Evolutionary conservation across 2,329 filamentous ascomycete species (phyloP).

Genomic region (Penicillium hesseltinei): DNA sequence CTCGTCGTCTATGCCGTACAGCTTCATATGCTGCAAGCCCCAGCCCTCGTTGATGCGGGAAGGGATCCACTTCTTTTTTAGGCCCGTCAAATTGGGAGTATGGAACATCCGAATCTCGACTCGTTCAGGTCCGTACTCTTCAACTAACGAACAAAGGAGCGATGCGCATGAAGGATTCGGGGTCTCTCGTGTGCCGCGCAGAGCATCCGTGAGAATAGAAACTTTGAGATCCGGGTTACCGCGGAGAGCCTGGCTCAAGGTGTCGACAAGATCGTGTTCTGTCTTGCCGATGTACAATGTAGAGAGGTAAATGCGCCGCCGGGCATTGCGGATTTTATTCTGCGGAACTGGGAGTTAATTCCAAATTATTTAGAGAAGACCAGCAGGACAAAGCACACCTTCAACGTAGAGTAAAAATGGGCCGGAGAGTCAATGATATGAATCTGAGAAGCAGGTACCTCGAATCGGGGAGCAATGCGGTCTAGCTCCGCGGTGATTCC

Average conservation of each 20-base stretch:
- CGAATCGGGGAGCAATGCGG: conserved; percentile 84
- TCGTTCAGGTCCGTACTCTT: conserved; percentile 76
- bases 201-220: conserved; percentile 85
- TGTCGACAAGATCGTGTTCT: conserved; percentile 82
- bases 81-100: conserved; percentile 87
- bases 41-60: conserved; percentile 95
- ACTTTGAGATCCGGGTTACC: conserved; percentile 73
- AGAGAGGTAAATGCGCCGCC: conserved; percentile 82
- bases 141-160: conserved; percentile 76
- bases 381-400: conserved; percentile 54
- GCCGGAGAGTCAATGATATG: conserved; percentile 73
- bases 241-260: conserved; percentile 70
- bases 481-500: conserved; percentile 74
- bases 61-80: conserved; percentile 80
- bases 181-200: conserved; percentile 87
- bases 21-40: conserved; percentile 98
- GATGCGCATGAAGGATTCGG: conserved; percentile 85
- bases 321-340: conserved; percentile 77
- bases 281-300: conserved; percentile 95
- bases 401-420: conserved; percentile 90
- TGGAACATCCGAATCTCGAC: conserved; percentile 98
- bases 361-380: conserved; percentile 5
- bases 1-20: conserved; percentile 93
- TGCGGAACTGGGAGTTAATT: conserved; percentile 36
- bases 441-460: conserved; percentile 77